These are phyloP conservation scores for Daldinia loculata DNA, from an alignment of 495 filamentous ascomycete species.

Conservation along the genomic window DNA sequence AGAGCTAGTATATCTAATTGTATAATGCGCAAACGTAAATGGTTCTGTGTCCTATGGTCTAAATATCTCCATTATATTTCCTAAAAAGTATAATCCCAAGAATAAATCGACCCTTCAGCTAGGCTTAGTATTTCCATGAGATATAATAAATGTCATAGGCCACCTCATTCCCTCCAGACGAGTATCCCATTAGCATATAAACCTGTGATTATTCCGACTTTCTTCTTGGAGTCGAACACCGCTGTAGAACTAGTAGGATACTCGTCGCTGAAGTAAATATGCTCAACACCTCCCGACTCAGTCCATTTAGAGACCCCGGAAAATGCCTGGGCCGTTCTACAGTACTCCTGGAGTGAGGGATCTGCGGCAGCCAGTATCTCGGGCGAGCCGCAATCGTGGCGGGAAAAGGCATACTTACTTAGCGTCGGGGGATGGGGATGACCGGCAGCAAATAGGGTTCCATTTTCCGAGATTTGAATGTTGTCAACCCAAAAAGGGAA, in stretches of 20 bases:
- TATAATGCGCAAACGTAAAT: no score
- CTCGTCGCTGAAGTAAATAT: slow-evolving; percentile 48
- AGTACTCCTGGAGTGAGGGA: slow-evolving; percentile 38
- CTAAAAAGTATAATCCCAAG: no score
- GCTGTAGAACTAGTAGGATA: slow-evolving; percentile 50
- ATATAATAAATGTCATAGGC: background rate
- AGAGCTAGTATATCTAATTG: no score
- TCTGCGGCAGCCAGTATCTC: slow-evolving; percentile 29
- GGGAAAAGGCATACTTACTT: slow-evolving; percentile 35
- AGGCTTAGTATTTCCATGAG: background rate
- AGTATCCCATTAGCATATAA: slow-evolving; percentile 57
- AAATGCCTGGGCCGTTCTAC: slow-evolving; percentile 40
- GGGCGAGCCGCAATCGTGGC: slow-evolving; percentile 39
- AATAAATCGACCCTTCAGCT: background rate
- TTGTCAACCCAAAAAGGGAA: slow-evolving; percentile 54
- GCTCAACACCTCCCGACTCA: slow-evolving; percentile 43
- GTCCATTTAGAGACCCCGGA: slow-evolving; percentile 56
- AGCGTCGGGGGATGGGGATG: slow-evolving; percentile 51
- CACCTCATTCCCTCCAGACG: slow-evolving; percentile 51
- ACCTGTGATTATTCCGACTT: slow-evolving; percentile 52
- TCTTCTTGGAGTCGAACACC: slow-evolving; percentile 49
- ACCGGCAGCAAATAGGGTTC: slow-evolving; percentile 53
- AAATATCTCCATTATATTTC: no score
- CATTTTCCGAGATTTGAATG: slow-evolving; percentile 50
- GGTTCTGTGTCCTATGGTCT: no score